Percentiles rank a stretch among this genome's conserved stretches.
phyloP scores from a whole-genome alignment of 2,329 filamentous ascomycete genomes.

The Colletotrichum sp. region DNA sequence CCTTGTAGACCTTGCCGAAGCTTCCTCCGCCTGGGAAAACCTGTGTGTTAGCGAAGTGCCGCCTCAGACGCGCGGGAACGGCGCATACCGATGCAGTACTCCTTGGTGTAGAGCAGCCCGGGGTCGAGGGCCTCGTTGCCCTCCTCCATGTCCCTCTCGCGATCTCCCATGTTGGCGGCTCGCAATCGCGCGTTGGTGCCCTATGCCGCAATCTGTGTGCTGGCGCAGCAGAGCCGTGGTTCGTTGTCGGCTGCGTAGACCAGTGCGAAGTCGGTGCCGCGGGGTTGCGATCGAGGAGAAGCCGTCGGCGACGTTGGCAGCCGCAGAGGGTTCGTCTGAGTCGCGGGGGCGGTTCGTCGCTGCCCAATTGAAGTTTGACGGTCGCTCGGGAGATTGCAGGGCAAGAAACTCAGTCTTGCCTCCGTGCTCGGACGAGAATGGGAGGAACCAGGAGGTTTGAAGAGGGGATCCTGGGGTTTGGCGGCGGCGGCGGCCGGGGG shows the following conservation, averaged over 20 bases:
- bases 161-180: slow-evolving; percentile 49
- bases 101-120: slow-evolving; percentile 90
- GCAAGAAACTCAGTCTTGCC: background rate
- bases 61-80: background rate
- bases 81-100: slow-evolving; percentile 79
- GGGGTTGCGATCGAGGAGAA: background rate
- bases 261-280: background rate
- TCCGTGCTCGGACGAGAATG: background rate
- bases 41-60: slow-evolving; percentile 5
- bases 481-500: background rate
- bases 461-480: background rate
- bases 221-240: background rate
- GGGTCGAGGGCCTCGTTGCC: slow-evolving; percentile 73
- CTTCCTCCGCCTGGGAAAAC: slow-evolving; percentile 79
- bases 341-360: background rate
- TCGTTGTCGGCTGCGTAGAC: background rate
- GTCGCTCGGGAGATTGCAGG: background rate
- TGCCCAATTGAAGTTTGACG: background rate
- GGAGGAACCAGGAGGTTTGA: background rate
- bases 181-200: background rate
- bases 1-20: slow-evolving; percentile 99
- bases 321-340: background rate
- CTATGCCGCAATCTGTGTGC: background rate
- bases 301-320: background rate
- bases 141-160: slow-evolving; percentile 50